These are phyloP conservation scores for Coemansia sp. DNA, from an alignment of 192 early-diverging fungal genomes.

Conservation along the genomic window DNA sequence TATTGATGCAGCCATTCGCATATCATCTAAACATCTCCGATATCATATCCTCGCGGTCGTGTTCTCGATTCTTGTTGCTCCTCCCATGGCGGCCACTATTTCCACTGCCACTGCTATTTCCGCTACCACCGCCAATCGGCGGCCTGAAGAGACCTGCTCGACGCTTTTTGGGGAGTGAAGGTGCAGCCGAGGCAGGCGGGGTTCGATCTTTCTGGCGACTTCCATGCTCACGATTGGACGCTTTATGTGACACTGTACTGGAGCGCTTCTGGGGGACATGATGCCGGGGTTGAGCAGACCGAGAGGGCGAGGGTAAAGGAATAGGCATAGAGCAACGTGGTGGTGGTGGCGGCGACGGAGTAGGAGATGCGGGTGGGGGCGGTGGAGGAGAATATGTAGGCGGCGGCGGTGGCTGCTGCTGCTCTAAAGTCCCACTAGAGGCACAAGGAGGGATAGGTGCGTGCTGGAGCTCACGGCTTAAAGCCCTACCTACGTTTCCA, in stretches of 20 bases:
- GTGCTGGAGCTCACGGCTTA: background rate
- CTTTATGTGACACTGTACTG: background rate
- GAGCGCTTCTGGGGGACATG: background rate
- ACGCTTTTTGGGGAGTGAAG: constrained; percentile 7
- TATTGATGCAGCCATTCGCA: background rate
- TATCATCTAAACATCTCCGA: constrained; percentile 17
- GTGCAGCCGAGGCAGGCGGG: background rate
- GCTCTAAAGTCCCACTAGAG: background rate
- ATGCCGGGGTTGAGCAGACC: background rate
- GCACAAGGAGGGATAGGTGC: background rate
- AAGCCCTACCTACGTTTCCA: background rate
- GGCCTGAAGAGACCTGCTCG: constrained; percentile 19
- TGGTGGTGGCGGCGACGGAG: background rate
- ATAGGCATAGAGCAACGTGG: background rate
- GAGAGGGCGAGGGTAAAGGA: background rate
- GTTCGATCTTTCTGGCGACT: background rate
- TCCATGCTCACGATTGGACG: background rate
- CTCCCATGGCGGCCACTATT: background rate
- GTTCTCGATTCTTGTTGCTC: background rate
- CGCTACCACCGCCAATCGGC: background rate
- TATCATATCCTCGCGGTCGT: constrained; percentile 25
- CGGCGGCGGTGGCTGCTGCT: background rate
- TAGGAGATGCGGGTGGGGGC: background rate
- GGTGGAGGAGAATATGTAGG: background rate
- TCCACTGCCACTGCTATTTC: background rate